phyloP scores from a whole-genome alignment of 768 basidiomycete genomes.

The Calocera viscosa region DNA sequence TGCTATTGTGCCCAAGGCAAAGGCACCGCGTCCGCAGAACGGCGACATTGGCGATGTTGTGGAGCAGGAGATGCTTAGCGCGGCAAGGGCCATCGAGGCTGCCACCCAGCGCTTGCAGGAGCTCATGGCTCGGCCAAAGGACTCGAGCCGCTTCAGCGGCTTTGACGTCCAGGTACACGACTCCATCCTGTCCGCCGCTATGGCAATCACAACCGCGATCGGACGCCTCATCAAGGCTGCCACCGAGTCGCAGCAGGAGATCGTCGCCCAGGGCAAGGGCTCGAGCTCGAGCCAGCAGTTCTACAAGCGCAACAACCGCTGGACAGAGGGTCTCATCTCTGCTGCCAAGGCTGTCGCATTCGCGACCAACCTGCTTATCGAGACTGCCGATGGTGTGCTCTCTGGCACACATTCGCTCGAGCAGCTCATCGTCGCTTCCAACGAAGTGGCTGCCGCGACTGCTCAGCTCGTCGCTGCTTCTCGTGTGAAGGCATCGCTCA shows the following conservation, averaged over 20 bases:
- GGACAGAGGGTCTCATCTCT: conserved; percentile 98
- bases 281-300: conserved; percentile 88
- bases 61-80: conserved; percentile 89
- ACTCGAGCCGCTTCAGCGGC: conserved; percentile 74
- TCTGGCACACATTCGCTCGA: conserved; percentile 94
- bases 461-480: conserved; percentile 98
- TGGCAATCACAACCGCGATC: conserved; percentile 94
- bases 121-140: conserved; percentile 82
- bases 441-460: conserved; percentile 93
- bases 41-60: conserved; percentile 95
- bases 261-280: conserved; percentile 88
- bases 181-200: conserved; percentile 82
- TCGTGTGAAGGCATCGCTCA: conserved; percentile 92
- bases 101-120: conserved; percentile 83
- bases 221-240: conserved; percentile 89
- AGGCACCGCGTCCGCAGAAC: conserved; percentile 37
- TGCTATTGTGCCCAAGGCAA: conserved; percentile 67
- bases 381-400: conserved; percentile 93
- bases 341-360: conserved; percentile 97
- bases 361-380: conserved; percentile 88
- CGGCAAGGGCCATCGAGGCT: conserved; percentile 83
- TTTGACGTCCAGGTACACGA: conserved; percentile 96
- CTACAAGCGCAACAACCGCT: conserved; percentile 99
- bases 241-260: conserved; percentile 96
- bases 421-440: conserved; percentile 98